These are phyloP conservation scores for Inga laurina DNA, from an alignment of 306 rosid genomes.

Conservation along the genomic window DNA sequence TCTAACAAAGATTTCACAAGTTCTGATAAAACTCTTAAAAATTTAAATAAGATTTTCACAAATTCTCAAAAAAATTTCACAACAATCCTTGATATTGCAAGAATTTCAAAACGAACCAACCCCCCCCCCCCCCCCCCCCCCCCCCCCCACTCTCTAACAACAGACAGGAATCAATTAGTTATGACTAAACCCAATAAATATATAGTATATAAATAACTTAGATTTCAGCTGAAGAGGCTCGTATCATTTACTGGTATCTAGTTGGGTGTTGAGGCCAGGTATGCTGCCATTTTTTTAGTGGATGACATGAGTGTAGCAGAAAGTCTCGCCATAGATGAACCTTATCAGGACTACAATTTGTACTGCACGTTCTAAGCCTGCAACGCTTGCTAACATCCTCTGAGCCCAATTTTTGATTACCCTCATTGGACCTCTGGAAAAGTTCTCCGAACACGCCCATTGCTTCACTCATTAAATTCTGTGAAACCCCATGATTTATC, in stretches of 20 bases:
- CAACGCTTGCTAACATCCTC: not conserved
- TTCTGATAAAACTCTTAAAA: too few relatives aligned
- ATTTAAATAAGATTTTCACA: too few relatives aligned
- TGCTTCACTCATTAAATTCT: constrained; percentile 4
- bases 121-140: not conserved
- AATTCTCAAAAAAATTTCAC: too few relatives aligned
- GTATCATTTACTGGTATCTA: not conserved
- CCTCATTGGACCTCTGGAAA: not conserved
- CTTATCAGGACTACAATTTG: not conserved
- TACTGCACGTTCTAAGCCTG: not conserved
- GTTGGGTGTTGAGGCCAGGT: constrained; percentile 14
- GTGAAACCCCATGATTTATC: constrained; percentile 27
- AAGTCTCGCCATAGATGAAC: constrained; percentile 1
- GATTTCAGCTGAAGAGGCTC: not conserved
- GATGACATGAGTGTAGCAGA: not conserved
- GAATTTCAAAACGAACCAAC: too few relatives aligned
- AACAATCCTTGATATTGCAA: too few relatives aligned
- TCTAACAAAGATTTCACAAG: too few relatives aligned
- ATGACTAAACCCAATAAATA: not conserved
- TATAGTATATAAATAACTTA: not conserved
- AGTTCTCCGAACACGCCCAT: constrained; percentile 23
- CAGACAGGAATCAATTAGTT: not conserved
- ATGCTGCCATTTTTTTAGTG: constrained; percentile 3
- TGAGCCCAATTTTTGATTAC: not conserved
- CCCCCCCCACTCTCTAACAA: not conserved